These are phyloP conservation scores for Scheffersomyces spartinae DNA, from an alignment of 805 yeast species.

Conservation along the genomic window DNA sequence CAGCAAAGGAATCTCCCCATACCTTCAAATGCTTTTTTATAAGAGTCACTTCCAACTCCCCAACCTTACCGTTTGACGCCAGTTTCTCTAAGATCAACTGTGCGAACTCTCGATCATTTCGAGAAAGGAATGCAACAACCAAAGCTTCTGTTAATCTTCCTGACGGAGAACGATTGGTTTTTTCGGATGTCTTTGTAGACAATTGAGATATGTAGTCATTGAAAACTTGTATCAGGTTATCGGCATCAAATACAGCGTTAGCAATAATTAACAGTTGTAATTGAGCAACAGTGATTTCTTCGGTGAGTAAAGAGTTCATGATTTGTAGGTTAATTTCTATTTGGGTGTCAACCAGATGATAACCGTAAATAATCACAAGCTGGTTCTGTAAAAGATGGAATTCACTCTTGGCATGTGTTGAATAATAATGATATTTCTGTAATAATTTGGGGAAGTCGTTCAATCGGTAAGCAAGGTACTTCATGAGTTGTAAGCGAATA, in stretches of 20 bases:
- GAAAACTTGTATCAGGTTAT: slow-evolving; percentile 29
- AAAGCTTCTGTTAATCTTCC: slow-evolving; percentile 37
- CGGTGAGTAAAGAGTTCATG: slow-evolving; percentile 25
- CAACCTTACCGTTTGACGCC: no score
- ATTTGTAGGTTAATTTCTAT: slow-evolving; percentile 18
- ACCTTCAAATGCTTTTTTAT: no score
- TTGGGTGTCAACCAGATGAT: slow-evolving; percentile 22
- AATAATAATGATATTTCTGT: slow-evolving; percentile 28
- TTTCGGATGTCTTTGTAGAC: slow-evolving; percentile 16
- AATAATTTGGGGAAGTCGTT: slow-evolving; percentile 19
- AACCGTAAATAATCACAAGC: slow-evolving; percentile 28
- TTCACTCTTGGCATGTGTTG: slow-evolving; percentile 24
- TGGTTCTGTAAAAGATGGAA: slow-evolving; percentile 29
- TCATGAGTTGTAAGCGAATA: no score
- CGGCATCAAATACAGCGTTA: slow-evolving; percentile 24
- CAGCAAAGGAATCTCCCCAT: no score
- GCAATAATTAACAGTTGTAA: slow-evolving; percentile 32
- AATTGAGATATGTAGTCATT: slow-evolving; percentile 33
- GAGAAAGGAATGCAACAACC: slow-evolving; percentile 29
- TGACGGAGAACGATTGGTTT: slow-evolving; percentile 23
- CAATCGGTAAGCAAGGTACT: no score
- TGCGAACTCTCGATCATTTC: slow-evolving; percentile 44
- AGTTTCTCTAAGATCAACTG: no score
- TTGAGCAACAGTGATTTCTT: slow-evolving; percentile 16
- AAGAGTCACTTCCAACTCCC: no score